Evolutionary conservation across 257 asterid species (phyloP).

Genomic region (Jasminum sambac): DNA sequence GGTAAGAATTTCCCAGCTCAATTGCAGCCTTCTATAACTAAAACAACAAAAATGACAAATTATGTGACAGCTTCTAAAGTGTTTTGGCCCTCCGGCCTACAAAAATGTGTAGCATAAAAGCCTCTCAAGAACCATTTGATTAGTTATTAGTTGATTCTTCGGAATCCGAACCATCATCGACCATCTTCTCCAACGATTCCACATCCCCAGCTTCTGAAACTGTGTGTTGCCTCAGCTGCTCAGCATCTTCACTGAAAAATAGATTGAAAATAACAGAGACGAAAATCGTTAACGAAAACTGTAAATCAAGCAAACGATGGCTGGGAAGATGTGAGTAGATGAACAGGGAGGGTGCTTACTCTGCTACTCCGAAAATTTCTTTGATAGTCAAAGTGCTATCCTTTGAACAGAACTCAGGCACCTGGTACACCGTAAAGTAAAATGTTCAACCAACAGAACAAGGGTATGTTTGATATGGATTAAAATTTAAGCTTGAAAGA

Average conservation of each 20-base stretch:
- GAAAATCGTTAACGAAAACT: slow-evolving; percentile 12
- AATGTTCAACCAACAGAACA: not conserved
- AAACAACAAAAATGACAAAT: not conserved
- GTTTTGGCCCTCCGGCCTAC: slow-evolving; percentile 6
- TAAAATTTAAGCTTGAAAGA: too few relatives aligned
- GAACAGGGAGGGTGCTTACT: slow-evolving; percentile 56
- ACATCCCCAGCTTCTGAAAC: slow-evolving; percentile 75
- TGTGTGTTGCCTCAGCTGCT: slow-evolving; percentile 78
- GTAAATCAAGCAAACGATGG: not conserved
- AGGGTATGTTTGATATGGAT: too few relatives aligned
- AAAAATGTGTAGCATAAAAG: slow-evolving; percentile 2
- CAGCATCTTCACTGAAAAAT: slow-evolving; percentile 83
- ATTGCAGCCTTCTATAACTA: not conserved
- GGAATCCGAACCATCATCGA: slow-evolving; percentile 56
- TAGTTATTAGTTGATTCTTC: slow-evolving; percentile 38
- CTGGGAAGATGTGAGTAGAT: slow-evolving; percentile 4
- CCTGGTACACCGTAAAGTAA: slow-evolving; percentile 39
- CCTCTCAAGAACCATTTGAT: slow-evolving; percentile 36
- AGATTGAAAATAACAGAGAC: not conserved
- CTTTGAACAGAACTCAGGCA: slow-evolving; percentile 85
- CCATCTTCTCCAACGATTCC: slow-evolving; percentile 82
- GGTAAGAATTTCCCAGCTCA: not conserved
- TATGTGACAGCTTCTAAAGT: slow-evolving; percentile 7
- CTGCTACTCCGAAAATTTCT: slow-evolving; percentile 89
- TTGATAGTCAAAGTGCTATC: slow-evolving; percentile 79